Percentiles rank a stretch among this genome's conserved stretches.
phyloP scores from a whole-genome alignment of 2,329 filamentous ascomycete species.

The Aulographum hederae region DNA sequence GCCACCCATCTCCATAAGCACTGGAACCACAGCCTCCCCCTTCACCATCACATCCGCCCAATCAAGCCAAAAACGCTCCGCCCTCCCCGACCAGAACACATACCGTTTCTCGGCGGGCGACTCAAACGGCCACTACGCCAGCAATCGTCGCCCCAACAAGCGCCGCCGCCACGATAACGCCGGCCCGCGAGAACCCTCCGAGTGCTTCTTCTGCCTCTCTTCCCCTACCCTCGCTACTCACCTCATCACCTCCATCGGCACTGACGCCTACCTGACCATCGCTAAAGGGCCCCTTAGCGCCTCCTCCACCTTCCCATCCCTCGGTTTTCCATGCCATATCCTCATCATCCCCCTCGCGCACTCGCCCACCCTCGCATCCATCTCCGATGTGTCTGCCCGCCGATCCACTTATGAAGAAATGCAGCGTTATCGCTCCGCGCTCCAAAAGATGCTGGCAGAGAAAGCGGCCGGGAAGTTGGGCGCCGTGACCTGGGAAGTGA shows the following conservation, averaged over 20 bases:
- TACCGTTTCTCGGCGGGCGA: constrained; percentile 20
- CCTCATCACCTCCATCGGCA: constrained; percentile 76
- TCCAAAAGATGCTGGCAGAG: constrained; percentile 58
- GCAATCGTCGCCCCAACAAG: constrained; percentile 15
- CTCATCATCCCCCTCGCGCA: constrained; percentile 83
- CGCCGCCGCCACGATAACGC: constrained; percentile 17
- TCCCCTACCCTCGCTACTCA: constrained; percentile 72
- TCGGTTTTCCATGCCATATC: constrained; percentile 68
- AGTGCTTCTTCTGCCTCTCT: constrained; percentile 91
- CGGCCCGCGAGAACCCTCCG: constrained; percentile 35
- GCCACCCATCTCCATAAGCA: constrained; percentile 40
- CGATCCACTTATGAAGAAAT: constrained; percentile 58
- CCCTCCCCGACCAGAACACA: constrained; percentile 12
- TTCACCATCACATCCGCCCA: constrained; percentile 32
- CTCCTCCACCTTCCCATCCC: constrained; percentile 47
- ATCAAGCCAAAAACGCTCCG: constrained; percentile 37
- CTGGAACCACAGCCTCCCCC: constrained; percentile 59
- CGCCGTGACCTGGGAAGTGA: constrained; percentile 84
- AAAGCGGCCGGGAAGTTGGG: constrained; percentile 43
- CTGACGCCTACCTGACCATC: constrained; percentile 74
- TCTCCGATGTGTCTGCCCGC: constrained; percentile 38
- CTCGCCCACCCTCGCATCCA: constrained; percentile 51
- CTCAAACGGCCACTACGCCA: constrained; percentile 11
- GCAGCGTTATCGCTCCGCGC: constrained; percentile 55
- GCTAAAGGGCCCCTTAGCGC: constrained; percentile 79